Conservation (phyloP, 768 basidiomycete genomes). For the Calvatia gigantea region DNA sequence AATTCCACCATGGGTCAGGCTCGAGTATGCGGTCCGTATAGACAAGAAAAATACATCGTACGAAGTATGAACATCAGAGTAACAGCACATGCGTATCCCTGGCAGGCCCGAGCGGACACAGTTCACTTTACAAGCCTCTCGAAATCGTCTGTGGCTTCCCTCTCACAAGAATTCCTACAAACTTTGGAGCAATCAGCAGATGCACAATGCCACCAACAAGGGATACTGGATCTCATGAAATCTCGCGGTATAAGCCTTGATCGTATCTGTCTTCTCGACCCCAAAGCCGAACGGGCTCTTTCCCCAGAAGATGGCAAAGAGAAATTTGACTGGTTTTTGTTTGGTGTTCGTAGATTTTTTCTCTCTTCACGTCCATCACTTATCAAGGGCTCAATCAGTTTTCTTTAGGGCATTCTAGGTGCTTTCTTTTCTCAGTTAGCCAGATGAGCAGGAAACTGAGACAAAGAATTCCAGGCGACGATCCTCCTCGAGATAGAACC, state of each 20-base stretch:
- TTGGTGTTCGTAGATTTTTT: slow-evolving; percentile 56
- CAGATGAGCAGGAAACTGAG: neutral
- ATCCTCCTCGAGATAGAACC: slow-evolving; percentile 93
- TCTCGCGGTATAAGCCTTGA: slow-evolving; percentile 37
- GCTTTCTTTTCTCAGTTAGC: neutral
- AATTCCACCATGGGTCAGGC: slow-evolving; percentile 86
- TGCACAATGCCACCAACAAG: slow-evolving; percentile 44
- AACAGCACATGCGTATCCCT: slow-evolving; percentile 77
- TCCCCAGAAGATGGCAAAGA: slow-evolving; percentile 75
- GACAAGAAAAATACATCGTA: neutral
- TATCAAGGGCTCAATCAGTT: slow-evolving; percentile 1
- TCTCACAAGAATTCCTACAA: slow-evolving; percentile 27
- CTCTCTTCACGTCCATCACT: neutral
- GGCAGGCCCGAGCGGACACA: slow-evolving; percentile 57
- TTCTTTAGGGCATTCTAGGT: slow-evolving; percentile 33
- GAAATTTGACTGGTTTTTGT: slow-evolving; percentile 84
- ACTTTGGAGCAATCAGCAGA: slow-evolving; percentile 24
- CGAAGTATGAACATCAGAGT: neutral
- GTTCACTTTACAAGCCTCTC: slow-evolving; percentile 91
- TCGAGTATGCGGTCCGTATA: slow-evolving; percentile 77
- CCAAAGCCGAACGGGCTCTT: slow-evolving; percentile 69
- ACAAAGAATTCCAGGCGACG: slow-evolving; percentile 61
- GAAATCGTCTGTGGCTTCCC: slow-evolving; percentile 53
- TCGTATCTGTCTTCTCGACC: slow-evolving; percentile 90
- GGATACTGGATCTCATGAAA: slow-evolving; percentile 61